Evolutionary conservation across 83 land plant species (phyloP).

Genomic region (Thuja plicata): DNA sequence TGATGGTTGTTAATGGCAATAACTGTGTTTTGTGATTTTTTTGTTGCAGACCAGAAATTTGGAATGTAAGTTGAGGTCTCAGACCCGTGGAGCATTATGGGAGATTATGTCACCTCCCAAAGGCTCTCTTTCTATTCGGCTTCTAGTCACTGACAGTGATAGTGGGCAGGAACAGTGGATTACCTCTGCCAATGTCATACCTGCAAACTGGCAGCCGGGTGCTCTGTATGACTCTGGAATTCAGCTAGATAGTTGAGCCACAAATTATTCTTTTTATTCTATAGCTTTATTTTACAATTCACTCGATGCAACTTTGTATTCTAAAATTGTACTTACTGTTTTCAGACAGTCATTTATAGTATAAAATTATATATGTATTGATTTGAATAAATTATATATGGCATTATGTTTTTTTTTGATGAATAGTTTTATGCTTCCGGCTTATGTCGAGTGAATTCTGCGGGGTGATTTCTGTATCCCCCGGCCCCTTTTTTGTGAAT

Average conservation of each 20-base stretch:
- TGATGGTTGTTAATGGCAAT: no score
- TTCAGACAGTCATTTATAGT: no score
- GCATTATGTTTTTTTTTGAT: no score
- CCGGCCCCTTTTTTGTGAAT: no score
- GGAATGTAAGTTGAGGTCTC: conserved; percentile 47
- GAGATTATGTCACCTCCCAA: conserved; percentile 38
- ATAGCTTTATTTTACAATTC: not conserved
- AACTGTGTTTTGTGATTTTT: not conserved
- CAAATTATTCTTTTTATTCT: not conserved
- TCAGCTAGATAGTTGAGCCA: conserved; percentile 17
- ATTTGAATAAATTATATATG: no score
- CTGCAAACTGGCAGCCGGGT: conserved; percentile 44
- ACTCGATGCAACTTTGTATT: not conserved
- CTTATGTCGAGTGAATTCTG: no score
- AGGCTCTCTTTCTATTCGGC: conserved; percentile 40
- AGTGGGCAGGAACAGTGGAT: conserved; percentile 58
- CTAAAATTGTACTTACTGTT: no score
- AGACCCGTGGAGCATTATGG: conserved; percentile 63
- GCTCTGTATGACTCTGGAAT: conserved; percentile 51
- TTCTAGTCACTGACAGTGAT: conserved; percentile 35
- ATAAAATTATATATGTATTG: no score
- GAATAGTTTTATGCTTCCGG: no score
- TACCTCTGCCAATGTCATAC: conserved; percentile 41
- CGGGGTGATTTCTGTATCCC: no score
- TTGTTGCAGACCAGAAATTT: conserved; percentile 36